Conservation (phyloP, 768 basidiomycete genomes). For the Suillus lakei region DNA sequence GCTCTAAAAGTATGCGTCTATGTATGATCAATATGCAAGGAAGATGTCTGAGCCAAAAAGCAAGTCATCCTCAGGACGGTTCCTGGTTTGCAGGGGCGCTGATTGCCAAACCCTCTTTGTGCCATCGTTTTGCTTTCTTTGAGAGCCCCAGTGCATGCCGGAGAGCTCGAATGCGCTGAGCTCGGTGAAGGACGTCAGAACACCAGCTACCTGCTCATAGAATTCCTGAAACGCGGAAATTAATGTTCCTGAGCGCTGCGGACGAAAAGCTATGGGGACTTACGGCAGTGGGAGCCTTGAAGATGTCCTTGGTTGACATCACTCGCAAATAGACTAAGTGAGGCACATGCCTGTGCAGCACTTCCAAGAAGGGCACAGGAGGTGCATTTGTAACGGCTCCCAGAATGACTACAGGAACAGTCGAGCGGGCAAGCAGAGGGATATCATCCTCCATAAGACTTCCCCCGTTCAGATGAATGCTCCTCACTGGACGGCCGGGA, state of each 20-base stretch:
- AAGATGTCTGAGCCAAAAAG: slow-evolving; percentile 34
- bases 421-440: slow-evolving; percentile 51
- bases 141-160: slow-evolving; percentile 76
- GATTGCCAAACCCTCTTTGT: slow-evolving; percentile 59
- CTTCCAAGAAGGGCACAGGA: slow-evolving; percentile 60
- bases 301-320: slow-evolving; percentile 58
- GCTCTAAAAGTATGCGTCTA: background rate
- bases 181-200: slow-evolving; percentile 61
- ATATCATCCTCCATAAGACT: slow-evolving; percentile 64
- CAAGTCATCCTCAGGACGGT: slow-evolving; percentile 35
- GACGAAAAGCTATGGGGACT: slow-evolving; percentile 27
- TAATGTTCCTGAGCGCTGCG: slow-evolving; percentile 24
- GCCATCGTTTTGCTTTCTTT: slow-evolving; percentile 47
- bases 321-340: slow-evolving; percentile 69
- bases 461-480: slow-evolving; percentile 64
- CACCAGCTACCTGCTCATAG: slow-evolving; percentile 61
- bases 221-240: slow-evolving; percentile 50
- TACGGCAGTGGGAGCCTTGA: slow-evolving; percentile 56
- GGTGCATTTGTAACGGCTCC: slow-evolving; percentile 62
- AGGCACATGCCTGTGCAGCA: slow-evolving; percentile 60
- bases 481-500: slow-evolving; percentile 68
- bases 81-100: slow-evolving; percentile 43
- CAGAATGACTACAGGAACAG: slow-evolving; percentile 57
- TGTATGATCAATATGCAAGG: slow-evolving; percentile 31
- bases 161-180: slow-evolving; percentile 74